Evolutionary conservation across 495 filamentous ascomycete species (phyloP).

Genomic region (Aspergillus sclerotioniger): DNA sequence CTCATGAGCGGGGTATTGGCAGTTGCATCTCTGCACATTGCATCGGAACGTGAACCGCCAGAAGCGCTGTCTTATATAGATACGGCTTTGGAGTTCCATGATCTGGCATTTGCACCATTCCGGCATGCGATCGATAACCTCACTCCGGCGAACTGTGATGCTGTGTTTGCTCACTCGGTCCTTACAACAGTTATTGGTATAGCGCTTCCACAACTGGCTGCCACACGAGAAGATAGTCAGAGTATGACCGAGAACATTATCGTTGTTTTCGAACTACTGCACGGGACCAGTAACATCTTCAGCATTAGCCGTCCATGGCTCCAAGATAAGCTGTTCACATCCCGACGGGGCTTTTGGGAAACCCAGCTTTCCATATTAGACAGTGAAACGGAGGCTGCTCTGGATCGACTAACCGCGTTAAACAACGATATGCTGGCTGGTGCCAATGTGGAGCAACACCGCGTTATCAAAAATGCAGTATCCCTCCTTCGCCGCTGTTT

Average conservation of each 20-base stretch:
- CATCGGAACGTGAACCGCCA: constrained; percentile 34
- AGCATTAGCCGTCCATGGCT: constrained; percentile 34
- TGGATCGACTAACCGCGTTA: constrained; percentile 25
- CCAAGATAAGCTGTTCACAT: constrained; percentile 27
- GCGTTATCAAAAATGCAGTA: constrained; percentile 33
- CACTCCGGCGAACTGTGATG: constrained; percentile 47
- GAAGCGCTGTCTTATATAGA: constrained; percentile 46
- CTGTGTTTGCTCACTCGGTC: constrained; percentile 51
- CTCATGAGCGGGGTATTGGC: constrained; percentile 56
- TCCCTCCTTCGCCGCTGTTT: constrained; percentile 30
- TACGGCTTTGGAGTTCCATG: constrained; percentile 49
- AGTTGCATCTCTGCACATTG: constrained; percentile 53
- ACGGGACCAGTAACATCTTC: constrained; percentile 37
- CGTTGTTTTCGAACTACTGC: constrained; percentile 36
- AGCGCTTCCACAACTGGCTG: constrained; percentile 42
- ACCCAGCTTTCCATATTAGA: constrained; percentile 17
- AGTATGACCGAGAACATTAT: constrained; percentile 40
- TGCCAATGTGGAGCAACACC: constrained; percentile 26
- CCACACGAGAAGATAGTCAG: constrained; percentile 28
- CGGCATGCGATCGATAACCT: constrained; percentile 46
- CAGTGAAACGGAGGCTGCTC: constrained; percentile 23
- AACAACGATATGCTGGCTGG: constrained; percentile 26
- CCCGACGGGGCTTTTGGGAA: constrained; percentile 21
- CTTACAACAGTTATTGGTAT: constrained; percentile 50
- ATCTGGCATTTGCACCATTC: constrained; percentile 45